Percentiles rank a stretch among this genome's conserved stretches.
Evolutionary conservation across 2,329 filamentous ascomycete species (phyloP).

Genomic region (Fusarium coffeatum): DNA sequence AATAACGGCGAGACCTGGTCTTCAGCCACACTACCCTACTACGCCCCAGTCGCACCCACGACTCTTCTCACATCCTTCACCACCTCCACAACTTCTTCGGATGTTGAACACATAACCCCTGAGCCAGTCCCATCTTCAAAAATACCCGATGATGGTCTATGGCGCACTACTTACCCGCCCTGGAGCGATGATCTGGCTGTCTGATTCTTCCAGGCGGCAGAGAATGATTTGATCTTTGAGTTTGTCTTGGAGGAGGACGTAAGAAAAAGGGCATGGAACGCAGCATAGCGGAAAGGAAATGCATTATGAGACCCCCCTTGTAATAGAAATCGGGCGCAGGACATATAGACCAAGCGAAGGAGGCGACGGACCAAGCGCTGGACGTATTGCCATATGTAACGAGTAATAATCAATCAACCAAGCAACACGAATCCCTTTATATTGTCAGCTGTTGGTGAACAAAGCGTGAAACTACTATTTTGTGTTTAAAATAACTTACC

Average conservation of each 20-base stretch:
- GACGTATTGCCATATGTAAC: slow-evolving; percentile 48
- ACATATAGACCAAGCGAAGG: slow-evolving; percentile 35
- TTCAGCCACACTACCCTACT: slow-evolving; percentile 8
- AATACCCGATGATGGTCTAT: slow-evolving; percentile 57
- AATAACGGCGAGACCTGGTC: slow-evolving; percentile 15
- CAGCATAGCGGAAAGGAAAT: slow-evolving; percentile 22
- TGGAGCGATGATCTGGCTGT: slow-evolving; percentile 53
- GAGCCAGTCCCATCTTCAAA: slow-evolving; percentile 38
- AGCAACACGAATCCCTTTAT: slow-evolving; percentile 11
- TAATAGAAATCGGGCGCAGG: slow-evolving; percentile 14
- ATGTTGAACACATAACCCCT: slow-evolving; percentile 3
- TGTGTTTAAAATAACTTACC: not conserved
- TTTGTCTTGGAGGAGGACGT: not conserved
- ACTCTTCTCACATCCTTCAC: slow-evolving; percentile 24
- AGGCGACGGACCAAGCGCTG: slow-evolving; percentile 56
- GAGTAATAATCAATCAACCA: slow-evolving; percentile 39
- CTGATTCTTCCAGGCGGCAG: slow-evolving; percentile 4
- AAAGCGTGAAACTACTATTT: slow-evolving; percentile 4
- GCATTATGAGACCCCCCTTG: slow-evolving; percentile 23
- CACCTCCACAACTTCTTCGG: slow-evolving; percentile 23
- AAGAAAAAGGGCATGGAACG: slow-evolving; percentile 3
- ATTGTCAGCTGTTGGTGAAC: not conserved
- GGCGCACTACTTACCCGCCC: slow-evolving; percentile 59
- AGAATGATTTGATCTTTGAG: slow-evolving; percentile 5
- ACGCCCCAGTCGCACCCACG: slow-evolving; percentile 20